A percentile compares a stretch with the other conserved stretches of the same genome.
Evolutionary conservation across 2,329 filamentous ascomycete genomes (phyloP).

Genomic region (Ophiostoma sp.): DNA sequence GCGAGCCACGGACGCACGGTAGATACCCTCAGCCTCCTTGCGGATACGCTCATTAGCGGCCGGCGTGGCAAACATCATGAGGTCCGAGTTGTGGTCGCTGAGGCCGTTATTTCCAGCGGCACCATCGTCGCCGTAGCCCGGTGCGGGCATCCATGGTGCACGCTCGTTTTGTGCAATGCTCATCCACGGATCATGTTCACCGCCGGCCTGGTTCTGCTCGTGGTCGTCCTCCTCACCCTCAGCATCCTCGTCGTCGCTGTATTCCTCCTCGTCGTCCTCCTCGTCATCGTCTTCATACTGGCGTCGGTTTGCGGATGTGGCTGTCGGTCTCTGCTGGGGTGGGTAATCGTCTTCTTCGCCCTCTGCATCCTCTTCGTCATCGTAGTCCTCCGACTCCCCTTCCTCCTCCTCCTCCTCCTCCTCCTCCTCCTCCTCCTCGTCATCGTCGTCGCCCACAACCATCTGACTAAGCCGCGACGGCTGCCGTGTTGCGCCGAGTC

Average conservation of each 20-base stretch:
- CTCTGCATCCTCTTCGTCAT: slow-evolving; percentile 36
- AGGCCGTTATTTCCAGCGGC: slow-evolving; percentile 34
- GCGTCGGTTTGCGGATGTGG: not conserved
- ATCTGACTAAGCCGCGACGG: slow-evolving; percentile 51
- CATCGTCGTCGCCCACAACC: slow-evolving; percentile 36
- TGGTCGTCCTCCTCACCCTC: slow-evolving; percentile 38
- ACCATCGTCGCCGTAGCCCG: slow-evolving; percentile 2
- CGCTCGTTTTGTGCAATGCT: slow-evolving; percentile 23
- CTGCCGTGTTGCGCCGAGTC: slow-evolving; percentile 29
- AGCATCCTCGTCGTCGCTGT: slow-evolving; percentile 37
- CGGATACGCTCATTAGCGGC: slow-evolving; percentile 47
- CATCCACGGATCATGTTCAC: slow-evolving; percentile 25
- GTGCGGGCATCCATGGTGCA: slow-evolving; percentile 24
- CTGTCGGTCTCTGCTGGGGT: not conserved
- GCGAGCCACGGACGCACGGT: slow-evolving; percentile 48
- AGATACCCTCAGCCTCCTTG: slow-evolving; percentile 52
- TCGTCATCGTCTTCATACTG: slow-evolving; percentile 21
- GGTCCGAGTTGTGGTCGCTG: slow-evolving; percentile 35
- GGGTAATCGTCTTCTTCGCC: slow-evolving; percentile 32
- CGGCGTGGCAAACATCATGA: slow-evolving; percentile 53
- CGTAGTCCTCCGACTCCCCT: slow-evolving; percentile 40
- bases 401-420: slow-evolving; percentile 40
- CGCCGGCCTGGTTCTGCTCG: slow-evolving; percentile 27
- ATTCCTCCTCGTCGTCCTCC: slow-evolving; percentile 36
- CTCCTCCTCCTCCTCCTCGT: slow-evolving; percentile 36